phyloP scores from a whole-genome alignment of 2,329 filamentous ascomycete genomes.

The Cryoendolithus antarcticus region DNA sequence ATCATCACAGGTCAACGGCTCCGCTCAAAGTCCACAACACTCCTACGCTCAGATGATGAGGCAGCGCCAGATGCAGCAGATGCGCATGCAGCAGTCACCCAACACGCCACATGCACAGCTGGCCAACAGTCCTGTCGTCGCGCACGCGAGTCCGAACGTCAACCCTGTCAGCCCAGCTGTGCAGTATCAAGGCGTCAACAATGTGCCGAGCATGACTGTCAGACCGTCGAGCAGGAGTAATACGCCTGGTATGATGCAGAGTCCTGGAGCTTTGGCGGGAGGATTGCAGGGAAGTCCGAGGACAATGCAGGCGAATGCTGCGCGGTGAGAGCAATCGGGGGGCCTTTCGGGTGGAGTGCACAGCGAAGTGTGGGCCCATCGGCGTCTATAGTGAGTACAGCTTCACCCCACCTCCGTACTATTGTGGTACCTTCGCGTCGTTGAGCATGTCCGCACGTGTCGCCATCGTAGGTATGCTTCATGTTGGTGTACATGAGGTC shows the following conservation, averaged over 20 bases:
- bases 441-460: no score
- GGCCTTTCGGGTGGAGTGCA: no score
- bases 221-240: constrained; percentile 9
- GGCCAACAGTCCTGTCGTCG: constrained; percentile 16
- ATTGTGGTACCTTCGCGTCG: no score
- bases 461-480: no score
- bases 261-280: constrained; percentile 1
- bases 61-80: constrained; percentile 17
- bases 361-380: no score
- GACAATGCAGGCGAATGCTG: constrained; percentile 20
- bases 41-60: constrained; percentile 21
- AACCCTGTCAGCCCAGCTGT: constrained; percentile 12
- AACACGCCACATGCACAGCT: constrained; percentile 13
- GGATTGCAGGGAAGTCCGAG: constrained; percentile 19
- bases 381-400: no score
- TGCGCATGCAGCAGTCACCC: constrained; percentile 16
- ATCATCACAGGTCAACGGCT: no score
- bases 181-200: constrained; percentile 9
- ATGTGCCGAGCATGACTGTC: not conserved
- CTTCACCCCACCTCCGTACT: no score
- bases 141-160: constrained; percentile 20
- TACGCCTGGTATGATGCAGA: constrained; percentile 7
- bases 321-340: constrained; percentile 9
- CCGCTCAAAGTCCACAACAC: not conserved
- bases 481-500: no score